Conservation (phyloP, 2,329 filamentous ascomycete genomes). For the Colletotrichum sp. region DNA sequence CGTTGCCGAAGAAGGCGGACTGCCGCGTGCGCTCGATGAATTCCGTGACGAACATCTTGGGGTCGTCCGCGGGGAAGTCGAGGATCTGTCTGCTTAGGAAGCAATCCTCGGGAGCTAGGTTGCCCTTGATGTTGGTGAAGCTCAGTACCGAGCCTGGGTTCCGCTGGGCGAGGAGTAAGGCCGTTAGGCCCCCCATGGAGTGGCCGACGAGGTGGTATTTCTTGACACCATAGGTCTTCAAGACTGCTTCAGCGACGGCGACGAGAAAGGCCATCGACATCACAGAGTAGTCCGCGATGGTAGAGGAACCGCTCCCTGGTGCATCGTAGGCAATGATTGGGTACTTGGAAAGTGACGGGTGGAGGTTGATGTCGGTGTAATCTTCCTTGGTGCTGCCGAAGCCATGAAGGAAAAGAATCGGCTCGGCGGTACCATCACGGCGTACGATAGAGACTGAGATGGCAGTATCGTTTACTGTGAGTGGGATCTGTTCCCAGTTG, state of each 20-base stretch:
- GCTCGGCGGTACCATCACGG: neutral
- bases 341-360: conserved; percentile 16
- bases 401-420: conserved; percentile 29
- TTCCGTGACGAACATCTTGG: neutral
- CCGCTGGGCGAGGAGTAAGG: conserved; percentile 22
- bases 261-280: conserved; percentile 25
- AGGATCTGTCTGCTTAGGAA: conserved; percentile 29
- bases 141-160: conserved; percentile 15
- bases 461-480: conserved; percentile 13
- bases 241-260: conserved; percentile 19
- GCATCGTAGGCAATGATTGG: conserved; percentile 28
- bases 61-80: neutral
- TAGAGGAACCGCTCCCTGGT: conserved; percentile 26
- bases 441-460: conserved; percentile 23
- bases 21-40: conserved; percentile 20
- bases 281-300: conserved; percentile 18
- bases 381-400: conserved; percentile 31
- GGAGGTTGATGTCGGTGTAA: conserved; percentile 24
- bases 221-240: conserved; percentile 12
- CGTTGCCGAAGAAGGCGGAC: conserved; percentile 11
- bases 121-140: conserved; percentile 32
- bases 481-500: neutral
- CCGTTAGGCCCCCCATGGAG: conserved; percentile 31
- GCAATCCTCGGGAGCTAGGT: conserved; percentile 29
- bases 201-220: conserved; percentile 30